Conservation (phyloP, 768 basidiomycete genomes). For the Mycena belliarum region DNA sequence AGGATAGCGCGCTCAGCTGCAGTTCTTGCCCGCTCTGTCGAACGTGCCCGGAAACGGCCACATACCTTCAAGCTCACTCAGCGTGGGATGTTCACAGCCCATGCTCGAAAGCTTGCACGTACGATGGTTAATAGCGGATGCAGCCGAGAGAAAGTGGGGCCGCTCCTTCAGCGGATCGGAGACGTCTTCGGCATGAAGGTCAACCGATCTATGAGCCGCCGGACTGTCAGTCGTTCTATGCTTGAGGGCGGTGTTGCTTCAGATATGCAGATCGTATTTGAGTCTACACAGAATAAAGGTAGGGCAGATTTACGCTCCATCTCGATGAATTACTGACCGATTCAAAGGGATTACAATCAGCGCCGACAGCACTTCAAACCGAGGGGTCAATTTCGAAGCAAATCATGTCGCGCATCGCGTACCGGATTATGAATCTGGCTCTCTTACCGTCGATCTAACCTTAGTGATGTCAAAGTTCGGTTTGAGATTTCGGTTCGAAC, state of each 20-base stretch:
- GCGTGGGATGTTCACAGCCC: conserved; percentile 20
- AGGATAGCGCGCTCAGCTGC: too few relatives aligned
- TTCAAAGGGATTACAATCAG: not conserved
- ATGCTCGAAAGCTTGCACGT: conserved; percentile 20
- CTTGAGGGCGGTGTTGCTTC: conserved; percentile 18
- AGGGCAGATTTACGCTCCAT: not conserved
- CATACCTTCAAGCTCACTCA: too few relatives aligned
- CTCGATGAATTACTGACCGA: not conserved
- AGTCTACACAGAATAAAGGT: conserved; percentile 15
- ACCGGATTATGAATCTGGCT: not conserved
- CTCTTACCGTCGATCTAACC: too few relatives aligned
- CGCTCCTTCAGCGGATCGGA: conserved; percentile 9
- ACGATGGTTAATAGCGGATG: conserved; percentile 18
- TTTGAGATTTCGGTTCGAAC: too few relatives aligned
- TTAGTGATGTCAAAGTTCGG: too few relatives aligned
- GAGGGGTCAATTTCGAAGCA: not conserved
- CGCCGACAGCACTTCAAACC: conserved; percentile 7
- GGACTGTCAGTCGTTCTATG: conserved; percentile 19
- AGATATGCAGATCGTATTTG: conserved; percentile 8
- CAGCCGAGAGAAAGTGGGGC: conserved; percentile 13
- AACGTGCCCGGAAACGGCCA: too few relatives aligned
- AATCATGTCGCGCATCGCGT: not conserved
- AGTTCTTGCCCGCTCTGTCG: too few relatives aligned
- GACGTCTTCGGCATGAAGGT: conserved; percentile 15
- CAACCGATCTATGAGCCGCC: conserved; percentile 13